Conservation (phyloP, 345 rosid species). For the Garcia nutans region DNA sequence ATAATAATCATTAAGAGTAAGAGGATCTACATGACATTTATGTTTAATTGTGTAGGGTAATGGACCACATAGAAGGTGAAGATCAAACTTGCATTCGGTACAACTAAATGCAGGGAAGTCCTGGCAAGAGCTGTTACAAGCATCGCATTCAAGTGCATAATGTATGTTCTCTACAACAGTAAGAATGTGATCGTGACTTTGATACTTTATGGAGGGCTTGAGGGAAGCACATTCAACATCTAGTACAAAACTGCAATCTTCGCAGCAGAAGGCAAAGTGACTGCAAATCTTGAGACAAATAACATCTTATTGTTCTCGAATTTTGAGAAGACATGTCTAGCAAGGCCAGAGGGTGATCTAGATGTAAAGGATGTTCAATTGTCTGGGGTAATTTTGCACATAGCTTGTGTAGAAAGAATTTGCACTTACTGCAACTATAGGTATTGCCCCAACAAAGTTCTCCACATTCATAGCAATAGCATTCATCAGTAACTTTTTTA, state of each 20-base stretch:
- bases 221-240: neutral
- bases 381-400: conserved; percentile 2
- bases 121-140: neutral
- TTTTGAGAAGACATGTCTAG: neutral
- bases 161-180: neutral
- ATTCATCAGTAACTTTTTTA: neutral
- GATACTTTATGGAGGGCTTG: neutral
- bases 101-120: neutral
- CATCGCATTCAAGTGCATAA: neutral
- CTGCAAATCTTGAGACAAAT: neutral
- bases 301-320: neutral
- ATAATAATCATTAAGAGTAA: neutral
- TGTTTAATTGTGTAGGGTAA: conserved; percentile 7
- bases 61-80: conserved; percentile 18
- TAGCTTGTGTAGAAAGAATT: conserved; percentile 7
- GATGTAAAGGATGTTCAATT: conserved; percentile 1
- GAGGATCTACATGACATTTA: conserved; percentile 7
- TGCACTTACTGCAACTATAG: neutral
- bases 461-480: conserved; percentile 3
- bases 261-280: neutral
- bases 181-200: neutral
- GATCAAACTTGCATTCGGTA: neutral
- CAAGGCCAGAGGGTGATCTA: conserved; percentile 3
- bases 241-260: neutral
- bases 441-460: neutral